Base-by-base conservation (phyloP, 2,329 filamentous ascomycete species). In the Alternaria sp. region DNA sequence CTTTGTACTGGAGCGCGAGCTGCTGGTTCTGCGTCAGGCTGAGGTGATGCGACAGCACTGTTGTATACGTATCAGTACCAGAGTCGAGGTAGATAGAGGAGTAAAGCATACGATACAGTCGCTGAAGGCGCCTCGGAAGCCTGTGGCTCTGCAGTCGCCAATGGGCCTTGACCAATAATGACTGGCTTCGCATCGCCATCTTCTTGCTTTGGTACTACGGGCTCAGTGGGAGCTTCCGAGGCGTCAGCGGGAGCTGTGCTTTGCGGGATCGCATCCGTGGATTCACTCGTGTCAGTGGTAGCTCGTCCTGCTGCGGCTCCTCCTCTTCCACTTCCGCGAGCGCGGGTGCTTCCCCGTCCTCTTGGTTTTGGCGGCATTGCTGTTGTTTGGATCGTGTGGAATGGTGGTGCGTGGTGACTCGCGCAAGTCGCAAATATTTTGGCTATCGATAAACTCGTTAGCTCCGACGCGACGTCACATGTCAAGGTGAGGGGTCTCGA, bases 311-410 rank as follows among this genome's bases (percentile, higher is more conserved):
- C 53, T 22, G 63, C 51, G 30, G 62, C 69, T 14, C 65, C 72
- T 57, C 64, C 70, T 54, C 71, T 62, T 8, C 61, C 60, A 36
- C 63, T 63, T 2, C 70, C 70, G 16, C 72, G 67, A 3, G 71
- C 68, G 34, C 69, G 69, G 44, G 63, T 60, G 32, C 65, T 64
- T 12, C 63, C 67, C 57, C 71, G 58, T 52, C 72, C 72, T 64
- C 72, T 68, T 28, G 64, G 59, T 65, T 74, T 76, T 44, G 75
- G 74, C 41, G 74, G 75, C 76, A 78, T 78, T 65, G 57, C 25
- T 62, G 54, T 18, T 45, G 14, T 49, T 25, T 14, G 46, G 28
- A 49, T 53, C 16, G 52, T 14, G 22, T 46, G 12, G 44, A 51
- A 30, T 38, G 51, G 38, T 57, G 49, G 46, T 40, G 52, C 41